Base-by-base conservation (phyloP, 2,329 filamentous ascomycete species). In the Davidsoniella neocaledoniae region DNA sequence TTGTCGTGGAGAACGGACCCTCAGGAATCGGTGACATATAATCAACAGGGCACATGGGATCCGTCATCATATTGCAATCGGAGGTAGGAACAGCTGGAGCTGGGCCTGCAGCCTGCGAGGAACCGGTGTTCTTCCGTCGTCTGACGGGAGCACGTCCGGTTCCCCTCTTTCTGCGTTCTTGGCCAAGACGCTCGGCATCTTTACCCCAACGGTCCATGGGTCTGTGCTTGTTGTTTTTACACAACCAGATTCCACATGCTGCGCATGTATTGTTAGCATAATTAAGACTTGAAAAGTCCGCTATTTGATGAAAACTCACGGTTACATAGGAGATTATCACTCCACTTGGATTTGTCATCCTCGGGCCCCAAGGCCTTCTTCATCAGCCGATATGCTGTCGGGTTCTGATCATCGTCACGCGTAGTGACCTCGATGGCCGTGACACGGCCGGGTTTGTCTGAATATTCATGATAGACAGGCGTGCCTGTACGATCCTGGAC, bases 231-330 rank as follows among this genome's bases (percentile, higher is more conserved):
- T 84, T 86, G 64, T 83, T 86, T 60, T 95, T 96, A 54, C 81
- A 79, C 57, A 98, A 80, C 86, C 87, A 98, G 40, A 98, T 79
- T 16, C 91, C 91, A 62, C 91, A 98, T 52, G 90, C 76, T 81
- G 57, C 21, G 47, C 23, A 50, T 36, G 46, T 49, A 51, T 46
- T 54, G 64, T 56, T 63, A 62, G 59, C 43, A 56, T 56, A 49
- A 57, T 44, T 50, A 47, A 53, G 45, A 36, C 44, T 52, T 49
- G 46, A 47, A 47, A 53, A 55, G 42, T 43, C 51, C 50, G 45
- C 48, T 53, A 53, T 53, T 48, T 42, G 43, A 46, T 50, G 45
- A 49, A 39, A 45, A 78, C 77, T 75, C 66, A 80, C 77, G 87
- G 62, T 98, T 98, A 70, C 91, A 98, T 37, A 96, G 74, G 25